These are phyloP conservation scores for Backusella mclennaniae DNA, from an alignment of 192 early-diverging fungal species.

Conservation along the genomic window DNA sequence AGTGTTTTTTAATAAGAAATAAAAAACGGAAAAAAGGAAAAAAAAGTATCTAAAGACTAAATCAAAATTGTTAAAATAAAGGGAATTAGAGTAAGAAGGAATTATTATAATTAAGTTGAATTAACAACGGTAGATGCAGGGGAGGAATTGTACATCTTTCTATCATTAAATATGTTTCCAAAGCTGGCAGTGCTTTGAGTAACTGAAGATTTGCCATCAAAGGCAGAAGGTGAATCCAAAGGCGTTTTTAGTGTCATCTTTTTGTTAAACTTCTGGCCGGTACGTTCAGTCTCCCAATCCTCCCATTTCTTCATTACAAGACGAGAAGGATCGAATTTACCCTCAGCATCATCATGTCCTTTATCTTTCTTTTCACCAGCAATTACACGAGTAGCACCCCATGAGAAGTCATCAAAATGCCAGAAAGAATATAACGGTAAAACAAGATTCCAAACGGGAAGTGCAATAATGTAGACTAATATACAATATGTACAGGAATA, in stretches of 20 bases:
- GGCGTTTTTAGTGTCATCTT: conserved; percentile 28
- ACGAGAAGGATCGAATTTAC: conserved; percentile 68
- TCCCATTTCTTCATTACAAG: conserved; percentile 61
- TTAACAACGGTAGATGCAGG: conserved; percentile 9
- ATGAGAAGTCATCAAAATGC: conserved; percentile 92
- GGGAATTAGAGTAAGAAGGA: not conserved
- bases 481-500: conserved; percentile 10
- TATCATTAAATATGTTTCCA: conserved; percentile 25
- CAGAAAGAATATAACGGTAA: conserved; percentile 90
- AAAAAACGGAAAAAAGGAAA: not conserved
- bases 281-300: conserved; percentile 57
- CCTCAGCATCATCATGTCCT: conserved; percentile 69
- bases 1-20: not conserved
- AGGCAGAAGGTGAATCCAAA: conserved; percentile 21
- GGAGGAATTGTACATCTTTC: conserved; percentile 37
- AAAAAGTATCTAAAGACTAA: not conserved
- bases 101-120: not conserved
- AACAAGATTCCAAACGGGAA: conserved; percentile 93
- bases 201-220: conserved; percentile 23
- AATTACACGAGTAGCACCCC: conserved; percentile 79
- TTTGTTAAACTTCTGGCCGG: conserved; percentile 41
- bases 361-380: conserved; percentile 66
- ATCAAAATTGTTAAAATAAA: conserved; percentile 7
- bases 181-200: conserved; percentile 15
- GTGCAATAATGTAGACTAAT: conserved; percentile 72